Percentiles rank a stretch among this genome's conserved stretches.
phyloP scores from a whole-genome alignment of 331 rosid species.

The Dryas integrifolia region DNA sequence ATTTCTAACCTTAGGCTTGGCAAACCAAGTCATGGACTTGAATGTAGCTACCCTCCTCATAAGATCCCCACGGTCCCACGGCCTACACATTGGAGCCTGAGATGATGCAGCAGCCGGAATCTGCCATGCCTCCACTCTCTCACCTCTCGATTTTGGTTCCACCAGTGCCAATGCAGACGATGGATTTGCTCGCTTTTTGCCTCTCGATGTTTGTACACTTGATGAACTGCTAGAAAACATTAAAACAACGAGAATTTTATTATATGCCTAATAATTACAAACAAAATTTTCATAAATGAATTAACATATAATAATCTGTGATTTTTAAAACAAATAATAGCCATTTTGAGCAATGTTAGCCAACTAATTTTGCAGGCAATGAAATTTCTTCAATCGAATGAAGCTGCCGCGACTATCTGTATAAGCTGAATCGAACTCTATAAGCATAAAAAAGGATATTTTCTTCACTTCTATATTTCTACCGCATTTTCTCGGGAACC shows the following conservation, averaged over 20 bases:
- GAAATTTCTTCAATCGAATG: background rate
- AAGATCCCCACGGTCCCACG: conserved; percentile 92
- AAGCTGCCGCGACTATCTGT: background rate
- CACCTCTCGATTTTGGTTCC: conserved; percentile 44
- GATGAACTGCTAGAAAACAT: conserved; percentile 41
- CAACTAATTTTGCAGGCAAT: too few relatives aligned
- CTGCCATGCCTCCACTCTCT: conserved; percentile 35
- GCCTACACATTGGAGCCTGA: conserved; percentile 59
- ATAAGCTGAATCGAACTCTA: background rate
- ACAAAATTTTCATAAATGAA: background rate
- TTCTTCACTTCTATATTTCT: background rate
- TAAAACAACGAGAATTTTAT: background rate
- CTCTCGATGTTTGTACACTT: conserved; percentile 43
- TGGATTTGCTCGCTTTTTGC: conserved; percentile 55
- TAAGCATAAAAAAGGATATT: background rate
- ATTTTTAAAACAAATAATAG: too few relatives aligned
- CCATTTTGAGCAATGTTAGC: too few relatives aligned
- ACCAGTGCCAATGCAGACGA: conserved; percentile 45
- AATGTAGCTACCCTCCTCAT: conserved; percentile 75
- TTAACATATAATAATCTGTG: background rate
- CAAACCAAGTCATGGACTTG: conserved; percentile 95
- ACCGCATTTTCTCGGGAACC: background rate
- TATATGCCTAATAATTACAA: background rate
- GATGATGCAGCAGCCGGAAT: conserved; percentile 32
- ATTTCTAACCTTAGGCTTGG: conserved; percentile 72